A percentile compares a stretch with the other conserved stretches of the same genome.
Evolutionary conservation across 2,329 filamentous ascomycete genomes (phyloP).

Genomic region (Penicillium sp.): DNA sequence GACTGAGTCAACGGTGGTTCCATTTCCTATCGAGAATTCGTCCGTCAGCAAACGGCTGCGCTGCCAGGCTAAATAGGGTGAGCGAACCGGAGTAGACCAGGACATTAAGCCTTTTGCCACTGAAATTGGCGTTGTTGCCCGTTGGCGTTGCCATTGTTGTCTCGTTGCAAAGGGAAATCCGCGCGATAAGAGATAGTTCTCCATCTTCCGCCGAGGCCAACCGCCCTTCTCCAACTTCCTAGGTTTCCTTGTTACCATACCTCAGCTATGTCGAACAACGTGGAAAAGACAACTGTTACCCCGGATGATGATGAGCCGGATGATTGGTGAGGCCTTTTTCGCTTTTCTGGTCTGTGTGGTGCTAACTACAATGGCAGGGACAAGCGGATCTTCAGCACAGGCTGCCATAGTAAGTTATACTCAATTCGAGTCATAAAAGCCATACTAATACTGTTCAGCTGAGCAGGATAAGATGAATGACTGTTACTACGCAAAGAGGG

Average conservation of each 20-base stretch:
- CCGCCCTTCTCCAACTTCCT: conserved; percentile 7
- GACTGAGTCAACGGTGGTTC: conserved; percentile 79
- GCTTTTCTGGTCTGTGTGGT: conserved; percentile 7
- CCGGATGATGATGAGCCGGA: conserved; percentile 70
- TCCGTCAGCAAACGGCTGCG: conserved; percentile 25
- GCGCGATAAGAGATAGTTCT: conserved; percentile 18
- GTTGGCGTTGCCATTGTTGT: conserved; percentile 27
- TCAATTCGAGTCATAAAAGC: background rate
- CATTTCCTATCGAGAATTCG: conserved; percentile 53
- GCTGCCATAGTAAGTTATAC: conserved; percentile 64
- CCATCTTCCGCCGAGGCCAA: conserved; percentile 13
- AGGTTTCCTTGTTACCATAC: background rate
- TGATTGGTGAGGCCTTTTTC: conserved; percentile 62
- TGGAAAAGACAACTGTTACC: conserved; percentile 36
- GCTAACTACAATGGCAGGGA: conserved; percentile 55
- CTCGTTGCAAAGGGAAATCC: conserved; percentile 7
- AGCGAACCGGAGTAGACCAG: conserved; percentile 76
- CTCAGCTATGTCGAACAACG: conserved; percentile 50
- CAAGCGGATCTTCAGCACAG: conserved; percentile 93
- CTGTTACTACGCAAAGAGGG: conserved; percentile 91
- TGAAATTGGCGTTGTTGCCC: conserved; percentile 41
- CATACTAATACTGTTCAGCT: conserved; percentile 43
- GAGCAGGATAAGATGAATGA: conserved; percentile 88
- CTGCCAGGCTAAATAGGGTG: conserved; percentile 19
- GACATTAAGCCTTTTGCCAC: conserved; percentile 69